phyloP scores from a whole-genome alignment of 78 protist genomes.

The Guillardia theta region DNA sequence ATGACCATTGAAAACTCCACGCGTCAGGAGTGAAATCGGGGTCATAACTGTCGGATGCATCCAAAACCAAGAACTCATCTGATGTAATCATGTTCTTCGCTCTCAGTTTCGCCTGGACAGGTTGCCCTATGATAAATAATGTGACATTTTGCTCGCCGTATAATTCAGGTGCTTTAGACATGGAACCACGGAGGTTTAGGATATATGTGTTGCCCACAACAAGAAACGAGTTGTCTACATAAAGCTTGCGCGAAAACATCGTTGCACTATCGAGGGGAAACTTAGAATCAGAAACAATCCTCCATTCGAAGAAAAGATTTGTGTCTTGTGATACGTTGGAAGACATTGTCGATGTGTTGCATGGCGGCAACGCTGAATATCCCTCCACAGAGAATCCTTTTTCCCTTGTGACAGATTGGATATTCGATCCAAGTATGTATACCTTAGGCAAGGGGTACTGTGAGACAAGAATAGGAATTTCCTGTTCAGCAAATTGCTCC shows the following conservation, averaged over 20 bases:
- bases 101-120: background rate
- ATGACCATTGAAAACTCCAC: background rate
- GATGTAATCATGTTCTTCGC: background rate
- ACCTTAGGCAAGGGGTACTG: background rate
- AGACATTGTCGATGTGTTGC: background rate
- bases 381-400: background rate
- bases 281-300: background rate
- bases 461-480: background rate
- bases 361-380: background rate
- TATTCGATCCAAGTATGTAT: background rate
- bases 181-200: background rate
- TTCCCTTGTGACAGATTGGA: background rate
- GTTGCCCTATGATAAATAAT: background rate
- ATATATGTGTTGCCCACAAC: background rate
- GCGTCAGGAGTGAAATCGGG: background rate
- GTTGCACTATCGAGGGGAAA: background rate
- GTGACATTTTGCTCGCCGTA: background rate
- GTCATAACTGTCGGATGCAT: background rate
- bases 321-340: background rate
- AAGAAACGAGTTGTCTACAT: background rate
- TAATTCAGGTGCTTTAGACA: background rate
- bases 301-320: background rate
- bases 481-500: background rate
- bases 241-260: background rate
- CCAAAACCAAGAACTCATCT: background rate